phyloP scores from a whole-genome alignment of 2,329 filamentous ascomycete genomes.

The Colletotrichum ledebouriae region DNA sequence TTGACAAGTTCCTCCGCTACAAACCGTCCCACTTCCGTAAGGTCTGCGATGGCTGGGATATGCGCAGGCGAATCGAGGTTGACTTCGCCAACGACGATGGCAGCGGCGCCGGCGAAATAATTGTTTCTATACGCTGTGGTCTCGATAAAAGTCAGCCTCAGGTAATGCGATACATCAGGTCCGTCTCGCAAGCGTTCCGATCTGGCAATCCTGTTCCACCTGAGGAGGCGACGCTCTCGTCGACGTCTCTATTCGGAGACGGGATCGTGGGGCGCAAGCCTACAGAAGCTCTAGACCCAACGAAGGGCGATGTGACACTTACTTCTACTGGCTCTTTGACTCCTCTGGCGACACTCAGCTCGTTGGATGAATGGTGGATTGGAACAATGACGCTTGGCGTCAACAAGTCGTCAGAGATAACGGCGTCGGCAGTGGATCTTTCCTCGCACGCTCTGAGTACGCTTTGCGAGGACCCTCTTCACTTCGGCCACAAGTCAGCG shows the following conservation, averaged over 20 bases:
- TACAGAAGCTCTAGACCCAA: not conserved
- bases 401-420: conserved; percentile 72
- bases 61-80: conserved; percentile 86
- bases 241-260: conserved; percentile 49
- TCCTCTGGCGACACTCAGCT: conserved; percentile 31
- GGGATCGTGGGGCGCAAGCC: conserved; percentile 17
- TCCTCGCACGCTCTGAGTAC: conserved; percentile 81
- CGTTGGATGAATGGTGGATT: conserved; percentile 40
- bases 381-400: conserved; percentile 23
- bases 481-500: conserved; percentile 61
- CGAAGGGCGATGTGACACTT: conserved; percentile 20
- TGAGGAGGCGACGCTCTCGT: not conserved
- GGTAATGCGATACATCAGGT: conserved; percentile 61
- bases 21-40: conserved; percentile 84
- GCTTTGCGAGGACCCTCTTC: conserved; percentile 81
- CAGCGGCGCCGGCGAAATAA: conserved; percentile 79
- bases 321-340: conserved; percentile 35
- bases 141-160: conserved; percentile 68
- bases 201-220: not conserved
- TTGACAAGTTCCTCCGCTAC: conserved; percentile 80
- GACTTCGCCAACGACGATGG: conserved; percentile 89
- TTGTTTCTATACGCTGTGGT: conserved; percentile 82
- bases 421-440: conserved; percentile 77
- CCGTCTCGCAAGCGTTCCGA: conserved; percentile 33
- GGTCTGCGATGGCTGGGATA: conserved; percentile 89